These are phyloP conservation scores for Mycena maculata DNA, from an alignment of 768 basidiomycete genomes.

Conservation along the genomic window DNA sequence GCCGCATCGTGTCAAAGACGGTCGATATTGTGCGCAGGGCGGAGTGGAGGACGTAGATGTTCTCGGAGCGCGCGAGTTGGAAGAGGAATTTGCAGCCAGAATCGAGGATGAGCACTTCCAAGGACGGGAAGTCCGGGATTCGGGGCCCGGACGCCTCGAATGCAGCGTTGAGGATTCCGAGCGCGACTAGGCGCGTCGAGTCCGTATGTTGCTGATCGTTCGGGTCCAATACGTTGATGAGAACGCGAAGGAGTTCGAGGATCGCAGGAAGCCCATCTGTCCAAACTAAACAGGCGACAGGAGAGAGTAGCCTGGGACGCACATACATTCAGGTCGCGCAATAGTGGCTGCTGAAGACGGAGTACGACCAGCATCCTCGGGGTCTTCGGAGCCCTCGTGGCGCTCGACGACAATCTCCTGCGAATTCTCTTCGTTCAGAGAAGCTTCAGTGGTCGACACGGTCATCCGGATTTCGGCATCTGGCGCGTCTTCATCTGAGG, in stretches of 20 bases:
- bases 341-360: slow-evolving; percentile 41
- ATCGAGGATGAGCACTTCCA: slow-evolving; percentile 83
- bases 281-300: slow-evolving; percentile 25
- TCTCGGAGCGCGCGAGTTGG: slow-evolving; percentile 94
- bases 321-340: slow-evolving; percentile 57
- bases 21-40: slow-evolving; percentile 89
- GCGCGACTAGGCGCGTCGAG: slow-evolving; percentile 89
- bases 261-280: slow-evolving; percentile 92
- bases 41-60: slow-evolving; percentile 79
- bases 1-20: slow-evolving; percentile 87
- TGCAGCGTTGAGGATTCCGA: slow-evolving; percentile 87
- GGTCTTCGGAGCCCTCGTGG: slow-evolving; percentile 23
- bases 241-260: slow-evolving; percentile 90
- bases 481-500: slow-evolving; percentile 60
- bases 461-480: slow-evolving; percentile 73
- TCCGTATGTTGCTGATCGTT: slow-evolving; percentile 96
- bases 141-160: slow-evolving; percentile 86
- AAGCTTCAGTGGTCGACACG: slow-evolving; percentile 53
- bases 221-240: slow-evolving; percentile 95
- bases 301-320: slow-evolving; percentile 19
- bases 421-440: slow-evolving; percentile 35
- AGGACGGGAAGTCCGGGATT: slow-evolving; percentile 82
- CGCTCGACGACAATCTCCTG: slow-evolving; percentile 34
- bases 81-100: slow-evolving; percentile 96
- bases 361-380: slow-evolving; percentile 35